Conservation (phyloP, 495 filamentous ascomycete species). For the Penicillium maclennaniae region DNA sequence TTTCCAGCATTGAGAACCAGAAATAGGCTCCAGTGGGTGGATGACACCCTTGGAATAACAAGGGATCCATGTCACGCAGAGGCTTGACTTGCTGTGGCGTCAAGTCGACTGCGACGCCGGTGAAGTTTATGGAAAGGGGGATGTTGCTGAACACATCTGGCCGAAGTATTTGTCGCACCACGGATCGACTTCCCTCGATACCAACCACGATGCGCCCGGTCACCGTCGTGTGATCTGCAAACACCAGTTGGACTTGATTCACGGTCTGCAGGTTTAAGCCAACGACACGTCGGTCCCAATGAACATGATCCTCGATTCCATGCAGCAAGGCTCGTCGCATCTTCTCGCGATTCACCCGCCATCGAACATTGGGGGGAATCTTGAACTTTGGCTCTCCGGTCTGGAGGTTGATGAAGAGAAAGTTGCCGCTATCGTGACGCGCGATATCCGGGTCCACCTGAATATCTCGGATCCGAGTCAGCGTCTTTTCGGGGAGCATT, state of each 20-base stretch:
- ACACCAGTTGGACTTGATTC: conserved; percentile 11
- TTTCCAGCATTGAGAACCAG: conserved; percentile 47
- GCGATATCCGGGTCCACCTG: conserved; percentile 45
- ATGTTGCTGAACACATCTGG: conserved; percentile 23
- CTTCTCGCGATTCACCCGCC: conserved; percentile 28
- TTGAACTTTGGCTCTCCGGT: conserved; percentile 25
- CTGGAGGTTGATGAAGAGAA: conserved; percentile 28
- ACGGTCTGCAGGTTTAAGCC: conserved; percentile 4
- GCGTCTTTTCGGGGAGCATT: conserved; percentile 45
- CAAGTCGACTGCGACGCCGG: conserved; percentile 25
- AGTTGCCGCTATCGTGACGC: conserved; percentile 26
- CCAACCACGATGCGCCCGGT: conserved; percentile 37
- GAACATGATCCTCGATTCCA: conserved; percentile 26
- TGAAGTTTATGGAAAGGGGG: conserved; percentile 22
- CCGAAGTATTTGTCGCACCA: conserved; percentile 37
- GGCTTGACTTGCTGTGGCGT: conserved; percentile 31
- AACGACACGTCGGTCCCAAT: conserved; percentile 20
- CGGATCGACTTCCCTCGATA: conserved; percentile 46
- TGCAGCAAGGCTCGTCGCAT: conserved; percentile 17
- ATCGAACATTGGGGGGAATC: conserved; percentile 25
- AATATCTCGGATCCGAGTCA: conserved; percentile 41
- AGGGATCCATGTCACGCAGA: conserved; percentile 50
- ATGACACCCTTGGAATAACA: conserved; percentile 56
- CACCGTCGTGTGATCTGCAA: conserved; percentile 15
- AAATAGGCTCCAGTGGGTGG: conserved; percentile 51